Evolutionary conservation across 306 rosid species (phyloP), one percentile per base, ranked within the genome.

Genomic region (Sesbania bispinosa): DNA sequence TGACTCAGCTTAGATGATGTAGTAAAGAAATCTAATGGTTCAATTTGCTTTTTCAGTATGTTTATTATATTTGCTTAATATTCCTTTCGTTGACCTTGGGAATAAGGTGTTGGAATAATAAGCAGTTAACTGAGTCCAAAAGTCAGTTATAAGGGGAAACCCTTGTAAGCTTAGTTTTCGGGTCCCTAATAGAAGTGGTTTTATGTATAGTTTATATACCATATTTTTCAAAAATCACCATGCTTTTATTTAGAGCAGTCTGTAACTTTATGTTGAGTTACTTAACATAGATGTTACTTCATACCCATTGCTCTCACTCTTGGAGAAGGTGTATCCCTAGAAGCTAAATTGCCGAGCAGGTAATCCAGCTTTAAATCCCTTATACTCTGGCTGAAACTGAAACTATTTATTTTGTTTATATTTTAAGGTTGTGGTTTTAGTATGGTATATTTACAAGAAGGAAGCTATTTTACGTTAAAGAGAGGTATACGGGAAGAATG

Each of bases 261-360:
- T 58, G 21, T 52, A 43, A 10, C 30, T 47, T 6, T 65, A 33
- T 41, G 79, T 29, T 21, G 20, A 42, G 35, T 30, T 20, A 11
- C 62, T 20, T 62, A 42, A 48, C 38, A 41, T 51, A 32, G 8
- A 62, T 50, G 69, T 38, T 71, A 2, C 39, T 10, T 13, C 10
- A 2, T 24, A 15, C 58, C 39, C 38, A 13, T 59, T 55, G 54
- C 39, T 64, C 45, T 50, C 11, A 14, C 83, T 35, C 96, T 95
- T 48, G 99, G 99, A 65, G 99, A 91, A 79, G 99, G 99, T 39
- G 97, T 95, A 45, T 89, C 97, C 74, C 83, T 95, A 55, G 99
- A 95, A 82, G 99, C 95, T 61, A 95, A 89, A 81, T 81, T 95
- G 61, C 80, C 91, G 73, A 95, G 85, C 93, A 88, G 96, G 99